Conservation (phyloP, 768 basidiomycete genomes). For the Boletus rubescentipes region DNA sequence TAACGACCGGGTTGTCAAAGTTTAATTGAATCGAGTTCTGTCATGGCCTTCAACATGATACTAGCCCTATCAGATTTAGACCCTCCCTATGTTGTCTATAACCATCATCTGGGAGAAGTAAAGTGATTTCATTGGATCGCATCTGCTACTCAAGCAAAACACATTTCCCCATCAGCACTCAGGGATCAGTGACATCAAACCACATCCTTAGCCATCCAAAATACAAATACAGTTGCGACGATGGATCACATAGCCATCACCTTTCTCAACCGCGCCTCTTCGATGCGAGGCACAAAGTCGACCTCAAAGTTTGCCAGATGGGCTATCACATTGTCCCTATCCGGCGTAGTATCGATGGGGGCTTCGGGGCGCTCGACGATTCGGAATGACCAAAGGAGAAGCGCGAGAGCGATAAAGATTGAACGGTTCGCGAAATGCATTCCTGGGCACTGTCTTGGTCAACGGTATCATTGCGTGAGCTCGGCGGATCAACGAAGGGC, state of each 20-base stretch:
- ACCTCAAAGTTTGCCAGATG: conserved; percentile 58
- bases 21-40: too few species aligned
- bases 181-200: too few species aligned
- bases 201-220: too few species aligned
- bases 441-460: conserved; percentile 55
- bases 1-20: too few species aligned
- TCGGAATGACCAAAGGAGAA: conserved; percentile 61
- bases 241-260: not conserved
- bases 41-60: too few species aligned
- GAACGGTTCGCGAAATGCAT: conserved; percentile 52
- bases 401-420: conserved; percentile 57
- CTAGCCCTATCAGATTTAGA: too few species aligned
- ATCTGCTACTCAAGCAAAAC: too few species aligned
- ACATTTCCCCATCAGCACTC: too few species aligned
- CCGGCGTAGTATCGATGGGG: conserved; percentile 54
- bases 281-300: conserved; percentile 48
- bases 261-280: conserved; percentile 12
- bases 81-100: too few species aligned
- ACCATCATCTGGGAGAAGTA: too few species aligned
- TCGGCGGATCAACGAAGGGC: rapidly evolving
- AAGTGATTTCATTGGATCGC: too few species aligned
- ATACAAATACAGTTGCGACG: too few species aligned
- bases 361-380: conserved; percentile 44
- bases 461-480: not conserved
- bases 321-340: conserved; percentile 54